Evolutionary conservation across 2,329 filamentous ascomycete genomes (phyloP).

Genomic region (Neoscytalidium dimidiatum): DNA sequence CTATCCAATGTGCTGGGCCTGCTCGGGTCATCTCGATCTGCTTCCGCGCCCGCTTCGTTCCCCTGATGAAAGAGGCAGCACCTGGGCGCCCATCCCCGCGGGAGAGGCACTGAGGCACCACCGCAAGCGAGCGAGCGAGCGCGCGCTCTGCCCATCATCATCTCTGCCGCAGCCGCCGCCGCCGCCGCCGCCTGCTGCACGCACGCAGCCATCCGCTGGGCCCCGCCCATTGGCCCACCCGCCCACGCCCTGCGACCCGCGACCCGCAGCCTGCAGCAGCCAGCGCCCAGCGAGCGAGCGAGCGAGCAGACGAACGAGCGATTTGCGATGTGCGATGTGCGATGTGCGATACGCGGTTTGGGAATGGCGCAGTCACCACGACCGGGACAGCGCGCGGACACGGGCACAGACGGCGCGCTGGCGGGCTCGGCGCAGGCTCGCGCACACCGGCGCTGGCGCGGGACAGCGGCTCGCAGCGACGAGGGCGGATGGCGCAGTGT

Average conservation of each 20-base stretch:
- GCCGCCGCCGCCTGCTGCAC: background rate
- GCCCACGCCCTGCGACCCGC: background rate
- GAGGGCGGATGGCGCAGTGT: no score
- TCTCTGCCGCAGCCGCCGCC: no score
- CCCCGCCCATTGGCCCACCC: background rate
- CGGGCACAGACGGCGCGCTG: no score
- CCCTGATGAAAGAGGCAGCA: background rate
- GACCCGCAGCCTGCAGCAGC: background rate
- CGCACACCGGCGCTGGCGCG: background rate
- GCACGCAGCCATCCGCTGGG: background rate
- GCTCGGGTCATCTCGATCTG: conserved; percentile 3
- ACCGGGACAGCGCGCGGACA: no score
- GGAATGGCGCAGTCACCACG: no score
- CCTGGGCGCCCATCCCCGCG: conserved; percentile 11
- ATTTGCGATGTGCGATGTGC: background rate
- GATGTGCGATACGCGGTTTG: background rate
- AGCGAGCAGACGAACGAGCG: no score
- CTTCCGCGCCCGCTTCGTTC: background rate
- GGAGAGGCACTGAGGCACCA: conserved; percentile 14
- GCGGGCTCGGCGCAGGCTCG: background rate
- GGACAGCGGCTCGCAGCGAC: background rate
- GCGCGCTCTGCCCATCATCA: conserved; percentile 14
- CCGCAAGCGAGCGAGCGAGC: conserved; percentile 14
- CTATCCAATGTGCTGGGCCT: conserved; percentile 17
- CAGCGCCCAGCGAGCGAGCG: no score